Evolutionary conservation across 2,329 filamentous ascomycete species (phyloP).

Genomic region (Fusarium nisikadoi): DNA sequence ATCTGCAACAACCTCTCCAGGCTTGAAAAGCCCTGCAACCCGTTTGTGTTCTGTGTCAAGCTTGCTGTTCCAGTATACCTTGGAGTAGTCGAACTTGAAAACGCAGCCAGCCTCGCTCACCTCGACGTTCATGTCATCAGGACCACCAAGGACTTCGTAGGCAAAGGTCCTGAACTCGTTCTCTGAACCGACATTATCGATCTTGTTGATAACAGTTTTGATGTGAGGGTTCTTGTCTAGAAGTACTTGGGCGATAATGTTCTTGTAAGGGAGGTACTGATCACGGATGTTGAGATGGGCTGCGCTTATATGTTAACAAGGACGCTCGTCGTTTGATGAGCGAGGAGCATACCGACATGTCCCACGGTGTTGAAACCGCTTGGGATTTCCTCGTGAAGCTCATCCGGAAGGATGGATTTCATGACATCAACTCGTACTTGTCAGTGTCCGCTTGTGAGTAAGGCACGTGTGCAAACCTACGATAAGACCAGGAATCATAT

Average conservation of each 20-base stretch:
- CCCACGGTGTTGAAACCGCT: slow-evolving; percentile 89
- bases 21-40: slow-evolving; percentile 78
- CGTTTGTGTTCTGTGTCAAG: slow-evolving; percentile 90
- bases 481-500: slow-evolving; percentile 88
- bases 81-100: slow-evolving; percentile 94
- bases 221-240: slow-evolving; percentile 88
- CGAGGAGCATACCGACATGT: slow-evolving; percentile 73
- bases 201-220: slow-evolving; percentile 94
- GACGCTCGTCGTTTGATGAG: background rate
- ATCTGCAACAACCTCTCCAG: slow-evolving; percentile 91
- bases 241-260: slow-evolving; percentile 85
- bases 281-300: slow-evolving; percentile 92
- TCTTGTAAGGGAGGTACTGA: slow-evolving; percentile 85
- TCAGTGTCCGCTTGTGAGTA: slow-evolving; percentile 27
- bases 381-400: slow-evolving; percentile 82
- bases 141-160: slow-evolving; percentile 89
- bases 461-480: slow-evolving; percentile 56
- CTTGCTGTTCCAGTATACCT: slow-evolving; percentile 98
- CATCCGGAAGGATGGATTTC: slow-evolving; percentile 80
- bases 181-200: slow-evolving; percentile 84
- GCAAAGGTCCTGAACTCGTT: slow-evolving; percentile 91
- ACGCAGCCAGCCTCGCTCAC: slow-evolving; percentile 83
- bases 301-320: slow-evolving; percentile 45
- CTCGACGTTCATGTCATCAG: slow-evolving; percentile 84
- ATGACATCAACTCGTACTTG: slow-evolving; percentile 78